These are phyloP conservation scores for Scheffersomyces coipomensis DNA, from an alignment of 805 yeast species.

Conservation along the genomic window DNA sequence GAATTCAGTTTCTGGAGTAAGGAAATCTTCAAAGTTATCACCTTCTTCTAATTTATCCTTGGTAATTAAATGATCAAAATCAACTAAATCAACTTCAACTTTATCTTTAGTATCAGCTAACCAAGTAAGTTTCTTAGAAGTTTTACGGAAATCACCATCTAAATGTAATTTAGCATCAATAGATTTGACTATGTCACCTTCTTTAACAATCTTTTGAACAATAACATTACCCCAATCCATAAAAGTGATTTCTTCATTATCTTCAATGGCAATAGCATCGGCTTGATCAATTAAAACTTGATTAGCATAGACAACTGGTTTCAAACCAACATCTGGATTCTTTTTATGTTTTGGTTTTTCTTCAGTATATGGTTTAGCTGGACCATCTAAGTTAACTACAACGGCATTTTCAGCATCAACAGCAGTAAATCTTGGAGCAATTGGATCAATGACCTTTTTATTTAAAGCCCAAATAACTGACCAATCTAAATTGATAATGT, in stretches of 20 bases:
- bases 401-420: constrained; percentile 65
- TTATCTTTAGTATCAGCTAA: constrained; percentile 77
- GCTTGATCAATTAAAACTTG: constrained; percentile 79
- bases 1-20: constrained; percentile 87
- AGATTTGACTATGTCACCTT: constrained; percentile 55
- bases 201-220: constrained; percentile 65
- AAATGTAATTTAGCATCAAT: constrained; percentile 79
- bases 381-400: constrained; percentile 68
- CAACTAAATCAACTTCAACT: constrained; percentile 75
- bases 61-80: constrained; percentile 91
- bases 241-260: constrained; percentile 90
- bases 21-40: constrained; percentile 88
- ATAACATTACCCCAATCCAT: constrained; percentile 99
- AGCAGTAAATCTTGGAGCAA: constrained; percentile 95
- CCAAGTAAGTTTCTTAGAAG: constrained; percentile 94
- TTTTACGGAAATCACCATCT: constrained; percentile 96
- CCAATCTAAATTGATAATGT: constrained; percentile 97
- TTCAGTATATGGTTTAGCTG: constrained; percentile 61
- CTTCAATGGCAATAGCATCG: constrained; percentile 67
- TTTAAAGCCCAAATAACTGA: constrained; percentile 95
- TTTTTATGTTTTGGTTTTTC: constrained; percentile 91
- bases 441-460: constrained; percentile 95
- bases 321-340: constrained; percentile 85
- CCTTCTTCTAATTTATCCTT: constrained; percentile 95
- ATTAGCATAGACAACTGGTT: constrained; percentile 67